Evolutionary conservation across 176 grass and related monocot genomes (phyloP), one percentile per base, ranked within the genome.

Genomic region (Stipa capillata): DNA sequence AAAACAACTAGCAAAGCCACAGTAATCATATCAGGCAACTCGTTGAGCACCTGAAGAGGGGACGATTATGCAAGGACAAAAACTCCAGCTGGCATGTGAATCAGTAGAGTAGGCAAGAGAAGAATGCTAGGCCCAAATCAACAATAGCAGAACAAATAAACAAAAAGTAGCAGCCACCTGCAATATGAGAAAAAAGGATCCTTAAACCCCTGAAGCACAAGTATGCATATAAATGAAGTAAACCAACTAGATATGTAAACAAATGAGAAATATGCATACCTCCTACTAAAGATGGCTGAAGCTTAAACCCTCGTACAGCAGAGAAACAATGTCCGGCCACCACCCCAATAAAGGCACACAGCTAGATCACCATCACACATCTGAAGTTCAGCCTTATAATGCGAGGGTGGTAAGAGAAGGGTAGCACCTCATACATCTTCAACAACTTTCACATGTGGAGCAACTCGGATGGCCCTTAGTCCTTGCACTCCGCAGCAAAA

Each of bases 381-480:
- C n/a, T n/a, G 47, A 48, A 42, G 14, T 69, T 24, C 54, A 16
- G 42, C 66, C 23, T 48, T 37, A 35, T 6, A 61, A 34, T 49
- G 28, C 11, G 12, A 60, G 50, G 33, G 16, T 75, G 7, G 65
- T 29, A 54, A 43, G 39, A 51, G 33, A 82, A 44, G 43, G 25
- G 45, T 39, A 33, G 66, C 35, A 56, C 36, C 79, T 87, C 44
- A 27, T 83, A 78, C 48, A 56, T 87, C 73, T 32, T 61, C 73
- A 54, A 16, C 31, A 87, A 87, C 85, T 78, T 83, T 83, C 21
- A 70, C 62, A 89, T 71, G 63, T 76, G 23, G 72, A 72, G 82
- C 45, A 85, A 85, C 82, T 77, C 17, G 6, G 29, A 62, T 17
- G 53, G 58, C 76, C 37, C 63, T 81, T 90, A 48, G 41, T 47